These are phyloP conservation scores for Mycena latifolia DNA, from an alignment of 768 basidiomycete species.

Conservation along the genomic window DNA sequence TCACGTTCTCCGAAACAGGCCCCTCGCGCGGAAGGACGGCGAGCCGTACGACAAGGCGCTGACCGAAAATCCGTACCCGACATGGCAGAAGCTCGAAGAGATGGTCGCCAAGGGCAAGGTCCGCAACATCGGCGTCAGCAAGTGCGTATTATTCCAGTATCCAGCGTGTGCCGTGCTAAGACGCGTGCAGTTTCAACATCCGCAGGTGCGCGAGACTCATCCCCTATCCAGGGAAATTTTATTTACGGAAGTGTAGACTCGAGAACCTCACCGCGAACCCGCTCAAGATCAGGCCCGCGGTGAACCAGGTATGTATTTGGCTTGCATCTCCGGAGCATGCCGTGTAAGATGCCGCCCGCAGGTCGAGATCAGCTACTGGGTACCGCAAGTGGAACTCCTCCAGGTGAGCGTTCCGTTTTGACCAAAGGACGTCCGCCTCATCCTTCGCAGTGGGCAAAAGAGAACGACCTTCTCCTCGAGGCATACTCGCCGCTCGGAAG, in stretches of 20 bases:
- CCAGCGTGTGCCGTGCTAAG: background rate
- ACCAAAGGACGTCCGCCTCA: background rate
- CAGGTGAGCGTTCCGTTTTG: conserved; percentile 51
- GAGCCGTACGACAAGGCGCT: conserved; percentile 65
- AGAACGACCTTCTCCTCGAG: conserved; percentile 73
- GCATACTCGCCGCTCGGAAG: conserved; percentile 86
- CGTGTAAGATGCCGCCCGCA: conserved; percentile 12
- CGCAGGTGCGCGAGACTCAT: conserved; percentile 51
- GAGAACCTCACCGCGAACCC: conserved; percentile 73
- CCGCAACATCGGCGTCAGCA: conserved; percentile 87
- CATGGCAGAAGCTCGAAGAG: conserved; percentile 86
- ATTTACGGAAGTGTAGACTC: conserved; percentile 52
- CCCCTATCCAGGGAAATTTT: background rate
- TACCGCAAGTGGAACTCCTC: conserved; percentile 83
- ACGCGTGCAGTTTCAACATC: conserved; percentile 66
- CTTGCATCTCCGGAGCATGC: background rate
- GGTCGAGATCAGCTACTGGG: conserved; percentile 83
- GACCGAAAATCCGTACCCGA: conserved; percentile 80
- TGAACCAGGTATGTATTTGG: conserved; percentile 65
- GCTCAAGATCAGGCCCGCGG: conserved; percentile 70
- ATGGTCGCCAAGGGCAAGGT: conserved; percentile 83
- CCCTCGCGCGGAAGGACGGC: conserved; percentile 72
- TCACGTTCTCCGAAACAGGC: conserved; percentile 52
- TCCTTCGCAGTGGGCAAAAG: conserved; percentile 71
- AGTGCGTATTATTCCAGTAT: conserved; percentile 57